phyloP scores from a whole-genome alignment of 1,284 basidiomycete genomes.

The Malassezia japonica region DNA sequence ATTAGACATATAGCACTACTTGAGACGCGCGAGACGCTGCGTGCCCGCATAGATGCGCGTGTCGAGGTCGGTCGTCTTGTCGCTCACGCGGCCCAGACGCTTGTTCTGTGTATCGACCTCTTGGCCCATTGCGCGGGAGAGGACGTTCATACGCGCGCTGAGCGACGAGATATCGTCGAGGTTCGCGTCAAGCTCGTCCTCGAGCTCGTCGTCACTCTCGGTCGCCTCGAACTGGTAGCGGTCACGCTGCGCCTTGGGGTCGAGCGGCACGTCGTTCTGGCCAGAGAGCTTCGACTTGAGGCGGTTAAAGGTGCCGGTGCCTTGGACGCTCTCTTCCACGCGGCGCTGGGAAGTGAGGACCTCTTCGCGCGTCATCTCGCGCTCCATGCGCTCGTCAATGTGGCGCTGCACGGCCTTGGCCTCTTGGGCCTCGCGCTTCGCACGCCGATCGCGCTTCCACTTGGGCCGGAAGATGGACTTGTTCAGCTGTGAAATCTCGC shows the following conservation, averaged over 20 bases:
- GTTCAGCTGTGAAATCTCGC: slow-evolving; percentile 86
- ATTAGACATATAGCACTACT: slow-evolving; percentile 21
- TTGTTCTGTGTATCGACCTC: slow-evolving; percentile 42
- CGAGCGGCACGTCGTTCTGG: slow-evolving; percentile 27
- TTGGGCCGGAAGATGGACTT: slow-evolving; percentile 74
- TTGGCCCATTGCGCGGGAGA: slow-evolving; percentile 70
- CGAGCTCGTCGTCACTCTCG: slow-evolving; percentile 81
- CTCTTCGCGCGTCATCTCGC: slow-evolving; percentile 52
- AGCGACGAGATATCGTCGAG: slow-evolving; percentile 76
- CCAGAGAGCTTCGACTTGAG: slow-evolving; percentile 19
- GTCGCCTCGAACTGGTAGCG: slow-evolving; percentile 91
- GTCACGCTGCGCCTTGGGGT: slow-evolving; percentile 61
- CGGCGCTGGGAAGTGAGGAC: slow-evolving; percentile 77
- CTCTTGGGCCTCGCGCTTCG: slow-evolving; percentile 80
- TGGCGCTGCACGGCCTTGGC: slow-evolving; percentile 78
- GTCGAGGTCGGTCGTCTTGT: slow-evolving; percentile 42
- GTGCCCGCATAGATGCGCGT: slow-evolving; percentile 43
- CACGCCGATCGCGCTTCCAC: slow-evolving; percentile 53
- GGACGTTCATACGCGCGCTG: slow-evolving; percentile 69
- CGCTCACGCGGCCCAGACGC: slow-evolving; percentile 36
- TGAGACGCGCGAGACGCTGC: slow-evolving; percentile 38
- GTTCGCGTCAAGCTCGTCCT: slow-evolving; percentile 74
- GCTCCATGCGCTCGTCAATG: slow-evolving; percentile 74
- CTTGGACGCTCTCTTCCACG: slow-evolving; percentile 60
- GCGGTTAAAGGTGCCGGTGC: slow-evolving; percentile 30